Evolutionary conservation across 75 land plant genomes (phyloP), one percentile per base, ranked within the genome.

Genomic region (Sequoiadendron giganteum): DNA sequence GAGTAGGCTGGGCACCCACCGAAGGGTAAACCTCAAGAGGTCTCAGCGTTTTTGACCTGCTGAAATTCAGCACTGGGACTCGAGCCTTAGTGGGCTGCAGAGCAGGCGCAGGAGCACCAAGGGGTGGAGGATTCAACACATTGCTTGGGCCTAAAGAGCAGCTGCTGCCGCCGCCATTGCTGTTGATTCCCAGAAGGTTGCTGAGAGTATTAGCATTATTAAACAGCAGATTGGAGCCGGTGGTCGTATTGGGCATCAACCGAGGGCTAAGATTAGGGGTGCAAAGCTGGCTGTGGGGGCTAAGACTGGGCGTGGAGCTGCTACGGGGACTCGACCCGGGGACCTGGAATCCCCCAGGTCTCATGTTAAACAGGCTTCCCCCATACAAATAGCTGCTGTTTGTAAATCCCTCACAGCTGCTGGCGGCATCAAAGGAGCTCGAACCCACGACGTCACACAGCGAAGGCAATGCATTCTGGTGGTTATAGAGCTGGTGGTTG

Each of bases 11-110:
- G 30, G 92, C 88, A 3, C 95, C 95, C 56, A 88, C 86, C 2
- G 96, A 87, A 48, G 96, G 89, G 56, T 85, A 93, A 61, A 89
- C 87, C 81, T 95, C 96, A 19, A 95, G 95, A n/a, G 96, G 96
- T 78, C 93, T 89, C 70, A 95, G 49, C 25, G 91, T 25, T 88
- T 92, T 95, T 34, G 94, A 82, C 86, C 93, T 87, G 83, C 88
- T 91, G 30, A 91, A 36, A 84, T 93, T 85, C 84, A 83, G 65
- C 86, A 34, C 68, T 14, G 40, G 65, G 68, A 56, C 21, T 56
- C 61, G 65, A 36, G 13, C 58, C 18, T 30, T 36, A 8, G 15
- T 13, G 15, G 14, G 77, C 77, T 11, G 38, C 77, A 75, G n/a
- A 7, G 70, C n/a, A 25, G 70, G 30, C n/a, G 70, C 70, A 65